Conservation (phyloP, 2,329 filamentous ascomycete genomes). For the Colletotrichum tropicale region DNA sequence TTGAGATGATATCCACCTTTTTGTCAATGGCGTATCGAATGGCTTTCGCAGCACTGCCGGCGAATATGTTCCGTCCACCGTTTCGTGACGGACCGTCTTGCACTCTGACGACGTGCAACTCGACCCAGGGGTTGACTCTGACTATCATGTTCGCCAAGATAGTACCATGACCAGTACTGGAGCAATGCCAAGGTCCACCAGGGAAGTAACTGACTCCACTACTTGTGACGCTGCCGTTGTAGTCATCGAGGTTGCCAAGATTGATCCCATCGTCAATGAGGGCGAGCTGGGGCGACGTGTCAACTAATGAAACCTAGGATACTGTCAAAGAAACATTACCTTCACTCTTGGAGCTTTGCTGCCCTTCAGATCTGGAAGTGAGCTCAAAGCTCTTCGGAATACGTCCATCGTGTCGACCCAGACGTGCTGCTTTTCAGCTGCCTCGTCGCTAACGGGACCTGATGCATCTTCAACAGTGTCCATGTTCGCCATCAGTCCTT, state of each 20-base stretch:
- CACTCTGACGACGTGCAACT: background rate
- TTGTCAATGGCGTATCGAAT: background rate
- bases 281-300: fast-evolving
- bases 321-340: background rate
- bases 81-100: background rate
- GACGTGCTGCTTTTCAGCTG: background rate
- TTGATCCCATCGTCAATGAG: background rate
- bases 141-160: background rate
- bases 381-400: background rate
- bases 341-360: background rate
- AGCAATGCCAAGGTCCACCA: background rate
- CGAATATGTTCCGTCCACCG: background rate
- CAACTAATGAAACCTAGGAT: fast-evolving
- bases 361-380: background rate
- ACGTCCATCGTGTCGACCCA: background rate
- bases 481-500: background rate
- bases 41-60: background rate
- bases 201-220: background rate
- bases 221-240: background rate
- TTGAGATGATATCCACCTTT: background rate
- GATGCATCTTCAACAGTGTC: background rate
- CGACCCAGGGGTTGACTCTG: background rate
- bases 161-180: background rate
- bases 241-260: background rate
- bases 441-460: background rate